Evolutionary conservation across 139 green algal genomes (phyloP), one percentile per base, ranked within the genome.

Genomic region (Micromonas pusilla): DNA sequence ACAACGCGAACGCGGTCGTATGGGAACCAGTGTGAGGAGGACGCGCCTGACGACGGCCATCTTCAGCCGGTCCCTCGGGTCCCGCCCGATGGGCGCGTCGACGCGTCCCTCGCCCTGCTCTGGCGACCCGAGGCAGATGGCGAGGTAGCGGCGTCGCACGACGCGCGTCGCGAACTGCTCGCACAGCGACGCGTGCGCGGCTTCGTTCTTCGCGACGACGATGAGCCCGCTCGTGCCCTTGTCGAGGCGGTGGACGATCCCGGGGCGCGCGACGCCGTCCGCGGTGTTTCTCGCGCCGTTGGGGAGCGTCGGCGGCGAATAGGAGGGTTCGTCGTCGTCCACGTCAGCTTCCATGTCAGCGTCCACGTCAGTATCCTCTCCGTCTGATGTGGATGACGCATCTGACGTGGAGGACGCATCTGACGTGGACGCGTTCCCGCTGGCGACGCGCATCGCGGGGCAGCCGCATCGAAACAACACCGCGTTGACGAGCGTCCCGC

Each of bases 191-290:
- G 66, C 57, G 25, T 90, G 86, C 28, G 84, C 82, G 23, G 21
- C 30, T 64, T 88, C 86, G 4, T 79, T 85, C 79, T 98, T 98
- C 33, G 95, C 93, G 37, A 97, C 87, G 63, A 99, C 94, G 81
- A 99, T 73, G 32, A 98, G 73, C 0, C 83, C 83, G 26, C 37
- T 82, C 0, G 80, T 87, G 16, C 83, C 83, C 75, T 92, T 93
- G 86, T 99, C 95, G 13, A 99, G 76, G 0, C 95, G 84, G 84
- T 99, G 95, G 26, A 99, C 95, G 32, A 99, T 98, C n/a, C 95
- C 95, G 45, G 16, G 45, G 0, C 95, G 86, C 2, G 97, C 67
- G 5, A 86, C 62, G 30, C n/a, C n/a, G n/a, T n/a, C n/a, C n/a
- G n/a, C n/a, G n/a, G n/a, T n/a, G n/a, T n/a, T n/a, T n/a, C n/a